Conservation (phyloP, 495 filamentous ascomycete species). For the Platismatia glauca region DNA sequence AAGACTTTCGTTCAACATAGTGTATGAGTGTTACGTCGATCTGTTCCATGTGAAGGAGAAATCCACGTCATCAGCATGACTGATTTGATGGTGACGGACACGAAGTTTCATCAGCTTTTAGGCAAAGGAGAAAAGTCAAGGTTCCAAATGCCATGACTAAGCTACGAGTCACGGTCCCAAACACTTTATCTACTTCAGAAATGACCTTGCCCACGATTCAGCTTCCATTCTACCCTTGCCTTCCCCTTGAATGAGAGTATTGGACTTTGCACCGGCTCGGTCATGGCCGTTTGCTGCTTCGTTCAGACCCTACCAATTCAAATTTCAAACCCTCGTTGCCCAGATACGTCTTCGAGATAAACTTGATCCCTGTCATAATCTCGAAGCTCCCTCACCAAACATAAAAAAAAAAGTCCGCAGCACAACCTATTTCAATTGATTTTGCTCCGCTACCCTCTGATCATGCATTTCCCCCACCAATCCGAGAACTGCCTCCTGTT, state of each 20-base stretch:
- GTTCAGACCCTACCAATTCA: background rate
- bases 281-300: background rate
- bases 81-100: background rate
- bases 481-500: too few relatives aligned
- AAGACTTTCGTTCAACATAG: background rate
- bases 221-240: background rate
- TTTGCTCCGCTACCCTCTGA: background rate
- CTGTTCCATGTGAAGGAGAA: background rate
- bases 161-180: background rate
- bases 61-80: background rate
- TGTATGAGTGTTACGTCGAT: background rate
- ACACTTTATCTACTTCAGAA: background rate
- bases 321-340: background rate
- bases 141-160: background rate
- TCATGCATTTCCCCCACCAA: background rate
- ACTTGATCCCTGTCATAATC: background rate
- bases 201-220: background rate
- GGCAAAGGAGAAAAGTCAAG: background rate
- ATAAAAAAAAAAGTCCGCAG: background rate
- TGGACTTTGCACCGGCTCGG: background rate
- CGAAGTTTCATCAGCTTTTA: background rate
- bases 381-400: background rate
- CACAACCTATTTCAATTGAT: background rate
- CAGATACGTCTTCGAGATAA: background rate
- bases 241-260: background rate